Base-by-base conservation (phyloP, 768 basidiomycete species). In the Kwoniella sp. region DNA sequence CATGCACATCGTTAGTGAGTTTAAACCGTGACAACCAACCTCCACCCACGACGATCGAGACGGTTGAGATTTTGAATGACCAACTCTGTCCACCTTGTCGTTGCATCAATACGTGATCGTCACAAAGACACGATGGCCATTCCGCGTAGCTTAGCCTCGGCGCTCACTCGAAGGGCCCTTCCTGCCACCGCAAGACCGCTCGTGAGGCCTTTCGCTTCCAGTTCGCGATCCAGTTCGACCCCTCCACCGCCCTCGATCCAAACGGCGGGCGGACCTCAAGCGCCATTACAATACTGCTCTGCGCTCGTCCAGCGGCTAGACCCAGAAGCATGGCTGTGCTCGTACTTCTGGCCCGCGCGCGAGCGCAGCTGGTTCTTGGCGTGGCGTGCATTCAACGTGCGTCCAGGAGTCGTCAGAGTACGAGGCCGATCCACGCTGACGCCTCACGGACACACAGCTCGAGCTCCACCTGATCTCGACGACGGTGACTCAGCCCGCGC, bases 381-480 rank as follows among this genome's bases (percentile, higher is more conserved):
- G 14, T 71, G 67, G 66, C 42, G 72, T 38, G 72, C 72, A 12
- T 73, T 73, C 59, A 73, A 73, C 39, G 72, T 70, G 57, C 50
- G 70, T 65, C 17, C 11, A 28, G 15, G 17, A 17, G n/a, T 32
- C 17, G 45, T 23, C 32, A 23, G 29, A 5, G n/a, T 37, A 17
- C 20, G 14, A 5, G 17, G 14, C 23, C 17, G 12, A 15, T 14
- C 12, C 23, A 32, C 6, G 10, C 5, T 46, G n/a, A n/a, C n/a
- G n/a, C n/a, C n/a, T 48, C 25, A 36, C 33, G 26, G 33, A 37
- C 31, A 14, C 33, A 25, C 26, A 73, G 72, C 49, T 73, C 28
- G 72, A 73, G 49, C 56, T 73, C 4, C 72, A 73, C 43, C 57
- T 69, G 19, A 68, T 73, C 0, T 52, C 64, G 4, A 60, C 66